Percentiles rank a stretch among this genome's conserved stretches.
phyloP scores from a whole-genome alignment of 768 basidiomycete species.

The Pholiota microspora region DNA sequence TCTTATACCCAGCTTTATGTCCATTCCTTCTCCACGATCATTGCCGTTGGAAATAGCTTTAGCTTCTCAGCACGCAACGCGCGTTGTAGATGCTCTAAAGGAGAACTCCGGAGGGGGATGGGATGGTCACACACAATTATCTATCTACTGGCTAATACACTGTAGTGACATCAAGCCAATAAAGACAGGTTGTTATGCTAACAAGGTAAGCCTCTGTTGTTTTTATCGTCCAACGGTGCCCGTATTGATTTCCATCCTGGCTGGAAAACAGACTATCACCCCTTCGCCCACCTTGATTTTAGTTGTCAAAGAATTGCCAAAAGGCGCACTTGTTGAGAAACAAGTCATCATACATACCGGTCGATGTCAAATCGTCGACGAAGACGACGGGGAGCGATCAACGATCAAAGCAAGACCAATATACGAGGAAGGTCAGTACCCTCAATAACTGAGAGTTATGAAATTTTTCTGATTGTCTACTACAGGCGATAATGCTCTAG shows the following conservation, averaged over 20 bases:
- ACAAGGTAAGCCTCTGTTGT: slow-evolving; percentile 16
- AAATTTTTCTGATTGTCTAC: background rate
- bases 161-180: slow-evolving; percentile 35
- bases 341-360: slow-evolving; percentile 75
- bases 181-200: slow-evolving; percentile 33
- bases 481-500: slow-evolving; percentile 9
- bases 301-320: slow-evolving; percentile 64
- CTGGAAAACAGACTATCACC: slow-evolving; percentile 13
- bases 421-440: slow-evolving; percentile 38
- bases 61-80: slow-evolving; percentile 74
- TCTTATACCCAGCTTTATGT: slow-evolving; percentile 71
- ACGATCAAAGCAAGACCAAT: slow-evolving; percentile 33
- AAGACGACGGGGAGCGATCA: slow-evolving; percentile 44
- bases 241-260: slow-evolving; percentile 7
- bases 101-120: slow-evolving; percentile 54
- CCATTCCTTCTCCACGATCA: slow-evolving; percentile 59
- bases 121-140: slow-evolving; percentile 59
- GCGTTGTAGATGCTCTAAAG: slow-evolving; percentile 62
- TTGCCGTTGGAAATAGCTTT: slow-evolving; percentile 69
- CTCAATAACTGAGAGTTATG: background rate
- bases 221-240: background rate
- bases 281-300: slow-evolving; percentile 52
- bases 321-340: slow-evolving; percentile 71
- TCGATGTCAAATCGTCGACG: slow-evolving; percentile 42
- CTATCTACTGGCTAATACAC: slow-evolving; percentile 72